These are phyloP conservation scores for Flaveria trinervia DNA, from an alignment of 129 eudicot genomes.

Conservation along the genomic window DNA sequence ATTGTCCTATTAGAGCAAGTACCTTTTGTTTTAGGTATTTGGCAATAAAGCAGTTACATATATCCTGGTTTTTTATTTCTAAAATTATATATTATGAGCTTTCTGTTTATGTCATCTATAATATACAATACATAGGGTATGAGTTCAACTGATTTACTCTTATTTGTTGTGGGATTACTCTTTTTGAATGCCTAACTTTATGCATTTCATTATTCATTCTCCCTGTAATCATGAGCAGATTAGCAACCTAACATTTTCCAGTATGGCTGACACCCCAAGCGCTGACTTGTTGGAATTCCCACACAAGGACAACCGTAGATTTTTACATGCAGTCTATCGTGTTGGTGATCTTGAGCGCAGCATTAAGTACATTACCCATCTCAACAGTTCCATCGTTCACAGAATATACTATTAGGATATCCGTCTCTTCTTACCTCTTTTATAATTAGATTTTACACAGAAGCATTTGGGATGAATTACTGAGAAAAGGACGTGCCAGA, in stretches of 20 bases:
- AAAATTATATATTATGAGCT: not conserved
- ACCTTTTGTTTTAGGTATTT: too few relatives aligned
- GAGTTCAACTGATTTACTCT: not conserved
- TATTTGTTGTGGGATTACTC: not conserved
- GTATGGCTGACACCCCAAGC: constrained; percentile 74
- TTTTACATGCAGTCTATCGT: constrained; percentile 88
- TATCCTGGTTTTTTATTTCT: not conserved
- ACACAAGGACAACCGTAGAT: constrained; percentile 74
- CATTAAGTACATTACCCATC: constrained; percentile 56
- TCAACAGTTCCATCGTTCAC: not conserved
- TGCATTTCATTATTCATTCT: not conserved
- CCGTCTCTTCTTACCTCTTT: not conserved
- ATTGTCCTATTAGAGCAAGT: too few relatives aligned
- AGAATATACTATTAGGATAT: not conserved
- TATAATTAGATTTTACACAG: constrained; percentile 73
- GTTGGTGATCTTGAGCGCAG: constrained; percentile 96
- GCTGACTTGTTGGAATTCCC: constrained; percentile 77
- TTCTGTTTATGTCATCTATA: not conserved
- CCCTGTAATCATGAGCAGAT: constrained; percentile 20
- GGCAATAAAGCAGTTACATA: not conserved
- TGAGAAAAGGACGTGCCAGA: constrained; percentile 93
- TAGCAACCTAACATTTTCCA: constrained; percentile 9
- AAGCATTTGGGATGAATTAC: constrained; percentile 87
- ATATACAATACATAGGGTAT: not conserved
- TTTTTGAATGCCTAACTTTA: not conserved